Evolutionary conservation across 1,284 basidiomycete species (phyloP).

Genomic region (Phylloporus gajari): DNA sequence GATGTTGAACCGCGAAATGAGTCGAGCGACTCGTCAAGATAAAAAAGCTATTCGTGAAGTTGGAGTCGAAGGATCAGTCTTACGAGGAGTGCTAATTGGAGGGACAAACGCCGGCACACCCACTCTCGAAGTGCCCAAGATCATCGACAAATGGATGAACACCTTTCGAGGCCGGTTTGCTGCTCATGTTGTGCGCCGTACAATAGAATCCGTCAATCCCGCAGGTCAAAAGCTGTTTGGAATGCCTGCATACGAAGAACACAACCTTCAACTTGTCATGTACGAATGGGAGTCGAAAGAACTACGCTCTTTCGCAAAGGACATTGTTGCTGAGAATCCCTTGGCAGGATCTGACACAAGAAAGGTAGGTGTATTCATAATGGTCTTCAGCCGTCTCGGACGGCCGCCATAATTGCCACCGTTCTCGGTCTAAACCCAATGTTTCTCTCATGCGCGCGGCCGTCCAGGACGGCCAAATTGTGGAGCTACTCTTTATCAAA

Average conservation of each 20-base stretch:
- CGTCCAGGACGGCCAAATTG: no score
- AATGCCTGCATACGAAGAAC: background rate
- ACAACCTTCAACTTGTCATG: background rate
- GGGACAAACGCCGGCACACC: background rate
- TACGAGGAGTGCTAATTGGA: background rate
- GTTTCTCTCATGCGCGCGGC: no score
- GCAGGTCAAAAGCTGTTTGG: background rate
- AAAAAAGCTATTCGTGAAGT: background rate
- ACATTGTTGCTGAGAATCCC: no score
- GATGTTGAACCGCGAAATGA: background rate
- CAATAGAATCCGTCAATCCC: background rate
- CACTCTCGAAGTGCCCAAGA: background rate
- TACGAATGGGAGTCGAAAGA: background rate
- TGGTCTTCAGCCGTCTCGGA: no score
- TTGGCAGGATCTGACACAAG: no score
- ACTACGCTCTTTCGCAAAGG: background rate
- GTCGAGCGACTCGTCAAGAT: background rate
- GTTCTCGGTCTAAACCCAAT: no score
- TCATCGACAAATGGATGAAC: background rate
- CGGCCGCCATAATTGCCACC: no score
- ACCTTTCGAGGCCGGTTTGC: background rate
- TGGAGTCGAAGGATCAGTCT: background rate
- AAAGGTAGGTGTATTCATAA: no score
- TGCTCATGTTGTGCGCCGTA: background rate
- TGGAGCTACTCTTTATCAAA: no score